These are phyloP conservation scores for Ogataea sp. DNA, from an alignment of 805 yeast species.

Conservation along the genomic window DNA sequence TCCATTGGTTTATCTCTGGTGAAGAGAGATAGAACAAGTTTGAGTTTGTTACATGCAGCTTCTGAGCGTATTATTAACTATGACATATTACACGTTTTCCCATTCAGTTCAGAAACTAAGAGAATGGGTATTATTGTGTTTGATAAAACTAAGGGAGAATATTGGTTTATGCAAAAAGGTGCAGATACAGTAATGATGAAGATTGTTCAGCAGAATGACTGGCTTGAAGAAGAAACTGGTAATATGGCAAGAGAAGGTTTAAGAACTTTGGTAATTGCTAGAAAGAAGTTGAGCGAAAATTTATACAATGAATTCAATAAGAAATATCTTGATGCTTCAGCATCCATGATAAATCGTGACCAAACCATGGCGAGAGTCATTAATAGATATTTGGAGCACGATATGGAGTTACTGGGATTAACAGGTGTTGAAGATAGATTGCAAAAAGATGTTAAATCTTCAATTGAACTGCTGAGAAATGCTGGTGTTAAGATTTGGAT, in stretches of 20 bases:
- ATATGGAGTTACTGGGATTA: slow-evolving; percentile 78
- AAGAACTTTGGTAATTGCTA: slow-evolving; percentile 89
- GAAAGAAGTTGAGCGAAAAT: slow-evolving; percentile 54
- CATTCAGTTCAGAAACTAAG: slow-evolving; percentile 92
- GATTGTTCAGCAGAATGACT: slow-evolving; percentile 80
- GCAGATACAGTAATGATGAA: slow-evolving; percentile 91
- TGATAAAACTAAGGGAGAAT: slow-evolving; percentile 55
- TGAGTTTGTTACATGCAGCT: slow-evolving; percentile 58
- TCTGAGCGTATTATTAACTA: slow-evolving; percentile 44
- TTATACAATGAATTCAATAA: slow-evolving; percentile 54
- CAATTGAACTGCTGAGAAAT: slow-evolving; percentile 85
- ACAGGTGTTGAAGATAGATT: slow-evolving; percentile 97
- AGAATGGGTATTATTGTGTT: slow-evolving; percentile 88
- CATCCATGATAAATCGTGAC: slow-evolving; percentile 78
- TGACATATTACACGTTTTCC: slow-evolving; percentile 77
- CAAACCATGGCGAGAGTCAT: slow-evolving; percentile 61
- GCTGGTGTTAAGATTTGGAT: slow-evolving; percentile 99
- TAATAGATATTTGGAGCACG: slow-evolving; percentile 63
- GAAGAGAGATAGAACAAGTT: slow-evolving; percentile 73
- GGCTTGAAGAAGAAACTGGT: slow-evolving; percentile 96
- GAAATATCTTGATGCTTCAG: slow-evolving; percentile 63
- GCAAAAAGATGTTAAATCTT: slow-evolving; percentile 84
- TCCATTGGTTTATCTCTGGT: slow-evolving; percentile 72
- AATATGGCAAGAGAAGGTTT: slow-evolving; percentile 98
- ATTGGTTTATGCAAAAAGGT: slow-evolving; percentile 87